Evolutionary conservation across 768 basidiomycete species (phyloP).

Genomic region (Grammothele lineata): DNA sequence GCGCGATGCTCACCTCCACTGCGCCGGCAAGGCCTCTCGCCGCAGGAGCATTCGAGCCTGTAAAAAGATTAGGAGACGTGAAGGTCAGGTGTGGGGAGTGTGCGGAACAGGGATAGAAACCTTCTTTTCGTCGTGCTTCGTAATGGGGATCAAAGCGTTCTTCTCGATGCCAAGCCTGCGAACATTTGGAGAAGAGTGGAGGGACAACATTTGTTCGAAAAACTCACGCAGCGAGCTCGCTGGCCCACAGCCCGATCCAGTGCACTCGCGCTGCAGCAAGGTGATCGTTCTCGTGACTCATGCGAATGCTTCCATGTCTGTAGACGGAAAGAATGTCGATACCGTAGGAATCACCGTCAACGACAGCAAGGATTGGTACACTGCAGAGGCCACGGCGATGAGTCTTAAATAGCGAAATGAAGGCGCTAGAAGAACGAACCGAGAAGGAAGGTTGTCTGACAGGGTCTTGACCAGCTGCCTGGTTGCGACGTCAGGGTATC

Average conservation of each 20-base stretch:
- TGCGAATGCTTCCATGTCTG: conserved; percentile 67
- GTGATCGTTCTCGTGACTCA: conserved; percentile 67
- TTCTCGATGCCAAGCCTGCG: conserved; percentile 55
- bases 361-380: conserved; percentile 70
- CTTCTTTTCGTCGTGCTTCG: conserved; percentile 69
- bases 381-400: conserved; percentile 36
- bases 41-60: conserved; percentile 65
- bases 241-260: conserved; percentile 78
- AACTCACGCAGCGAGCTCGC: conserved; percentile 60
- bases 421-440: conserved; percentile 45
- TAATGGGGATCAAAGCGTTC: conserved; percentile 65
- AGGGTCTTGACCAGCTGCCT: conserved; percentile 77
- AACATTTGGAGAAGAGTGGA: too few relatives aligned
- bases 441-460: conserved; percentile 55
- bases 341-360: conserved; percentile 92
- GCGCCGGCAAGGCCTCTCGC: conserved; percentile 43
- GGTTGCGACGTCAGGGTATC: conserved; percentile 93
- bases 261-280: conserved; percentile 64
- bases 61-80: too few relatives aligned
- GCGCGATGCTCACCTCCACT: conserved; percentile 57
- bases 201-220: not conserved
- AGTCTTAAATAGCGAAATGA: not conserved
- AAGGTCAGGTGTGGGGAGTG: too few relatives aligned
- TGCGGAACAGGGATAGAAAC: not conserved
- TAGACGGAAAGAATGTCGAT: conserved; percentile 90